Evolutionary conservation across 2,329 filamentous ascomycete genomes (phyloP).

Genomic region (Rhytidhysteron rufulum): DNA sequence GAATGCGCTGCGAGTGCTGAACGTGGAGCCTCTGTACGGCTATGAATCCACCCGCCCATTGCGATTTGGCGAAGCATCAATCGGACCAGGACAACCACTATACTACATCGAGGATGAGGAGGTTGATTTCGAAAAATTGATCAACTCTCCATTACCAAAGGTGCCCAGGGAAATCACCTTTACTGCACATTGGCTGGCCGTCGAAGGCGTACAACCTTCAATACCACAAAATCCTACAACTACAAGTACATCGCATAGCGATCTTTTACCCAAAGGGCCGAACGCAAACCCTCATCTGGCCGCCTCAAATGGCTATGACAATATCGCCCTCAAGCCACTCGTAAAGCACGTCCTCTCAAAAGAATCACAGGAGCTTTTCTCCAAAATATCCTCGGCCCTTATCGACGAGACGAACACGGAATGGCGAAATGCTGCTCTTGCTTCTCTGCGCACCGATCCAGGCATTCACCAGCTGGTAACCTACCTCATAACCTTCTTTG

Average conservation of each 20-base stretch:
- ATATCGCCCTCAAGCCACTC: constrained; percentile 76
- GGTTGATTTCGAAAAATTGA: constrained; percentile 97
- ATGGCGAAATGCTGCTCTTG: constrained; percentile 78
- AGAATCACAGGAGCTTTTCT: constrained; percentile 94
- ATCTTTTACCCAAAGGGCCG: constrained; percentile 84
- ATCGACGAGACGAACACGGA: constrained; percentile 85
- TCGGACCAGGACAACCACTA: constrained; percentile 88
- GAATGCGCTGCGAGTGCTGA: constrained; percentile 77
- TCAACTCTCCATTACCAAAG: constrained; percentile 92
- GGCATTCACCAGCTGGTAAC: constrained; percentile 93
- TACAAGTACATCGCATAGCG: constrained; percentile 75
- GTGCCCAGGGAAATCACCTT: constrained; percentile 90
- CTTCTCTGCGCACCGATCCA: constrained; percentile 81
- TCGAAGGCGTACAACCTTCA: constrained; percentile 94
- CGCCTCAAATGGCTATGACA: constrained; percentile 78
- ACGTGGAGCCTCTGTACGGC: constrained; percentile 92
- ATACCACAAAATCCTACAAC: constrained; percentile 95
- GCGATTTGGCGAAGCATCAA: constrained; percentile 86
- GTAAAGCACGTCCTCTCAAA: constrained; percentile 97
- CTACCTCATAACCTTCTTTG: constrained; percentile 94
- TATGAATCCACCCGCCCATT: constrained; percentile 90
- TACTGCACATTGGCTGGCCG: constrained; percentile 97
- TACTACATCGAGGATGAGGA: constrained; percentile 99
- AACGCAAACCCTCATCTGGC: constrained; percentile 82
- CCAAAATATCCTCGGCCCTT: constrained; percentile 86